Conservation (phyloP, 768 basidiomycete species). For the Lentinula edodes region DNA sequence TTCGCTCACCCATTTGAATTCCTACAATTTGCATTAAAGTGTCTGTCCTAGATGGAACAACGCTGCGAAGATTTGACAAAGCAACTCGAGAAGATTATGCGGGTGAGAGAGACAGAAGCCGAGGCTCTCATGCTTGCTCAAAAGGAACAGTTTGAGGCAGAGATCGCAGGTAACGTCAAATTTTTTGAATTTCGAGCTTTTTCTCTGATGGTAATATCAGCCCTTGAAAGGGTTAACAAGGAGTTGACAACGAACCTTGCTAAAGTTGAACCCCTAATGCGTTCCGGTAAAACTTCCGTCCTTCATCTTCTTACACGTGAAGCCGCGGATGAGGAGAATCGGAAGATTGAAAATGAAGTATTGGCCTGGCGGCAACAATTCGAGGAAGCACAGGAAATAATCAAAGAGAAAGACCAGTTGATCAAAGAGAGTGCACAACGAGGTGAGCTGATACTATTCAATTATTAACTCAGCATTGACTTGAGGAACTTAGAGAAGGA, state of each 20-base stretch:
- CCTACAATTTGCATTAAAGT: not conserved
- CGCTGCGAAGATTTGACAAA: constrained; percentile 41
- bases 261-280: constrained; percentile 48
- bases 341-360: constrained; percentile 42
- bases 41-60: constrained; percentile 28
- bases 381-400: constrained; percentile 33
- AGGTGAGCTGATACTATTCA: constrained; percentile 33
- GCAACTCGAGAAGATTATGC: constrained; percentile 56
- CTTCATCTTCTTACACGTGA: constrained; percentile 71
- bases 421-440: constrained; percentile 38
- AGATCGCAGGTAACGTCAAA: constrained; percentile 40
- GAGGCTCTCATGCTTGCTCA: constrained; percentile 49
- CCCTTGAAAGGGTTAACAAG: constrained; percentile 48
- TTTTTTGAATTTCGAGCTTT: not conserved
- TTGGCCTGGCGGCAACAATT: constrained; percentile 34
- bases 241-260: constrained; percentile 52
- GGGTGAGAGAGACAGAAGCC: constrained; percentile 58
- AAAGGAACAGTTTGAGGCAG: constrained; percentile 44
- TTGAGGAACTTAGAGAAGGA: constrained; percentile 37
- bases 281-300: constrained; percentile 41
- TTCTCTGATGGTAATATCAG: constrained; percentile 27
- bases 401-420: constrained; percentile 38
- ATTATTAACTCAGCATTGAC: constrained; percentile 1
- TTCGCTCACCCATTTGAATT: not conserved
- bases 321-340: constrained; percentile 65